Percentiles rank a stretch among this genome's conserved stretches.
Conservation (phyloP, 768 basidiomycete genomes). For the Pisolithus albus region DNA sequence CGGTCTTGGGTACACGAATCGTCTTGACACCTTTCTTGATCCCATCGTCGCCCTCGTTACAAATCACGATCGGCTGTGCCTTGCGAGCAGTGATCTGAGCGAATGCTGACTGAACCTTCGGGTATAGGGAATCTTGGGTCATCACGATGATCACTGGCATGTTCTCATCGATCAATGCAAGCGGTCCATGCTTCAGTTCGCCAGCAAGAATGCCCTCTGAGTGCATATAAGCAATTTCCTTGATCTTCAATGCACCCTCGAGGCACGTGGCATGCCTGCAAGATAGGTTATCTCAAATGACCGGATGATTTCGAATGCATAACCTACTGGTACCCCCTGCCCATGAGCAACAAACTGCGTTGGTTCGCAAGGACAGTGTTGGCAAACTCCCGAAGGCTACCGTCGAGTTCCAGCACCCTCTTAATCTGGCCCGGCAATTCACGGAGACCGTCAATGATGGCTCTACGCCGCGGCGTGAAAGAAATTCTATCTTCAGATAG, state of each 20-base stretch:
- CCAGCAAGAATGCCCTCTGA: slow-evolving; percentile 84
- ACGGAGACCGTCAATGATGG: slow-evolving; percentile 91
- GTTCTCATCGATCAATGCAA: slow-evolving; percentile 97
- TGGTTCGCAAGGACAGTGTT: slow-evolving; percentile 69
- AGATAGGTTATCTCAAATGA: not conserved
- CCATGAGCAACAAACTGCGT: slow-evolving; percentile 92
- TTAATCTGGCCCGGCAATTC: slow-evolving; percentile 87
- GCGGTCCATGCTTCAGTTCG: slow-evolving; percentile 97
- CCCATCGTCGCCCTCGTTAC: slow-evolving; percentile 84
- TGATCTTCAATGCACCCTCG: slow-evolving; percentile 98
- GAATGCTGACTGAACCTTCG: slow-evolving; percentile 95
- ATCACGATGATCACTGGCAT: slow-evolving; percentile 99
- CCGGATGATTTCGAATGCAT: not conserved
- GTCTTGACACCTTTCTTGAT: slow-evolving; percentile 73
- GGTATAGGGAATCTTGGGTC: slow-evolving; percentile 97
- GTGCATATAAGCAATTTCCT: slow-evolving; percentile 86
- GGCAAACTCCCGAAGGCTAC: slow-evolving; percentile 72
- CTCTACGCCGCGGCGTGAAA: slow-evolving; percentile 80
- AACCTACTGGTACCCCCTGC: slow-evolving; percentile 89
- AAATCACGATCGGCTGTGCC: slow-evolving; percentile 90
- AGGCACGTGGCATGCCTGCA: slow-evolving; percentile 87
- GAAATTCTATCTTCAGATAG: slow-evolving; percentile 96
- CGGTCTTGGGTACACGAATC: slow-evolving; percentile 90
- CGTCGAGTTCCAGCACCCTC: slow-evolving; percentile 75
- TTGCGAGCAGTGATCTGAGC: slow-evolving; percentile 97